Percentiles rank a stretch among this genome's conserved stretches.
Evolutionary conservation across 2,329 filamentous ascomycete genomes (phyloP).

Genomic region (Hymenoscyphus salicellus): DNA sequence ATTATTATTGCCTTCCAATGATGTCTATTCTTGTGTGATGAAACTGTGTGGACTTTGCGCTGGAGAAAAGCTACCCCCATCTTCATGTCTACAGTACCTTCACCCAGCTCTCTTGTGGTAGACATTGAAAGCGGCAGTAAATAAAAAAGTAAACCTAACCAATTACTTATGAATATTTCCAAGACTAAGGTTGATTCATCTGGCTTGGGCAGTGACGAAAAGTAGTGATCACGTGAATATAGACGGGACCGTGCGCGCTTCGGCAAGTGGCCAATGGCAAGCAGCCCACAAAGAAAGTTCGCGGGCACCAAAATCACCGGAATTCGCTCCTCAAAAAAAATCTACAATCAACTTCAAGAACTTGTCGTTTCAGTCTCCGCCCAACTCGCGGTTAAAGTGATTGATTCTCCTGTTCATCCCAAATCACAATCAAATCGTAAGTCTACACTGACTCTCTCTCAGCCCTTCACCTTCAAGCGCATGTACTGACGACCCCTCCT

Average conservation of each 20-base stretch:
- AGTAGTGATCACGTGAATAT: too few relatives aligned
- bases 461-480: conserved; percentile 12
- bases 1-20: neutral
- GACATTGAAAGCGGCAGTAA: too few relatives aligned
- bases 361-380: conserved; percentile 99
- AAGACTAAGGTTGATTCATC: too few relatives aligned
- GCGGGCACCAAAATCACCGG: conserved; percentile 13
- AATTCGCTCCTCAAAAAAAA: conserved; percentile 6
- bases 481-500: conserved; percentile 26
- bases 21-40: neutral
- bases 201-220: too few relatives aligned
- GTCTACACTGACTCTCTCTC: conserved; percentile 12
- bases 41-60: too few relatives aligned
- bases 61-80: too few relatives aligned
- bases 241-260: too few relatives aligned
- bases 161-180: too few relatives aligned
- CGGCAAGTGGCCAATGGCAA: neutral
- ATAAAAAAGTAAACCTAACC: too few relatives aligned
- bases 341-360: conserved; percentile 39
- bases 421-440: conserved; percentile 31
- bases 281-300: conserved; percentile 8
- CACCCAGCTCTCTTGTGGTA: too few relatives aligned
- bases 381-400: conserved; percentile 98
- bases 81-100: too few relatives aligned
- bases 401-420: conserved; percentile 83